These are phyloP conservation scores for Arachis monticola DNA, from an alignment of 331 rosid genomes.

Conservation along the genomic window DNA sequence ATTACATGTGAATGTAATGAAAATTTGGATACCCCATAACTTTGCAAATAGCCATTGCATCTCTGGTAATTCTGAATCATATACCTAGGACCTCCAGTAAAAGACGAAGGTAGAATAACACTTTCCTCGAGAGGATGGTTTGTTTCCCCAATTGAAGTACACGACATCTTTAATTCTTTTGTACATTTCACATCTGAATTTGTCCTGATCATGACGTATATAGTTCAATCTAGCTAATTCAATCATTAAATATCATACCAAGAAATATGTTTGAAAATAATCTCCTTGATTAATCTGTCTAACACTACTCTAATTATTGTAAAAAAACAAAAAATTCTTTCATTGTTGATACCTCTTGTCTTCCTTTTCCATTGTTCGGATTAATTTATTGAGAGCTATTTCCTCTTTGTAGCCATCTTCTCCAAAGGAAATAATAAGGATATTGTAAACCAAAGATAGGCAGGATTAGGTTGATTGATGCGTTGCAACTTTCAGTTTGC, in stretches of 20 bases:
- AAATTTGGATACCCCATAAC: neutral
- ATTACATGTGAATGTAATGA: neutral
- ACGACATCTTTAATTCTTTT: neutral
- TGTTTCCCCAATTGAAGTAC: neutral
- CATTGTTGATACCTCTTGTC: neutral
- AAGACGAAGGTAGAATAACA: neutral
- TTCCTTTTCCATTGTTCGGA: too few species aligned
- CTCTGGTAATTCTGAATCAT: neutral
- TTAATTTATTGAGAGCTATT: too few species aligned
- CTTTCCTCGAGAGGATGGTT: neutral
- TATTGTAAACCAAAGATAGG: neutral
- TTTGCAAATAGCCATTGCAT: neutral
- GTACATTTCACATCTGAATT: neutral
- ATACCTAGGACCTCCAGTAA: neutral
- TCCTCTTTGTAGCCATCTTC: neutral
- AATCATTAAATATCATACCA: neutral
- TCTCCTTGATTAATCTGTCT: too few species aligned
- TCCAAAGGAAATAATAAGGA: neutral
- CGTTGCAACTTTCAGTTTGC: neutral
- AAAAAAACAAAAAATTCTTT: too few species aligned
- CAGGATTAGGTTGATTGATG: neutral
- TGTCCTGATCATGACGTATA: neutral
- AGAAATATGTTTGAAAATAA: too few species aligned
- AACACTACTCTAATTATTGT: too few species aligned
- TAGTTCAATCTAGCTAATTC: neutral